Conservation (phyloP, 768 basidiomycete genomes). For the Leccinum subgranulosum region DNA sequence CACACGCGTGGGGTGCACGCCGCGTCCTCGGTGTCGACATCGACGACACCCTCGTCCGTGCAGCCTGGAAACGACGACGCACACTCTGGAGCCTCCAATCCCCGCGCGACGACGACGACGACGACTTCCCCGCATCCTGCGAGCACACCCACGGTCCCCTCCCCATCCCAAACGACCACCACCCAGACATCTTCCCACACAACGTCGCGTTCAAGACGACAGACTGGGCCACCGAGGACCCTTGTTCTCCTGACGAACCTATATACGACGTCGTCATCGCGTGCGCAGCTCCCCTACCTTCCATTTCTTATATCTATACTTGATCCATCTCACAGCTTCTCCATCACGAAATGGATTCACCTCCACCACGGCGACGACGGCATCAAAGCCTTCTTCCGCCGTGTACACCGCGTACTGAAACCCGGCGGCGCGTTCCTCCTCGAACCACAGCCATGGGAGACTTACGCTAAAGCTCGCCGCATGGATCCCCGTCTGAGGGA, state of each 20-base stretch:
- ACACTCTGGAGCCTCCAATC: conserved; percentile 68
- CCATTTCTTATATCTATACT: not conserved
- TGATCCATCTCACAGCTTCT: conserved; percentile 41
- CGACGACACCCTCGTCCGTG: conserved; percentile 68
- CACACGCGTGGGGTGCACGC: conserved; percentile 59
- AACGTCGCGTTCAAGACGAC: conserved; percentile 71
- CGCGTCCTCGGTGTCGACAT: conserved; percentile 84
- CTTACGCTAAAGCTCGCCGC: conserved; percentile 74
- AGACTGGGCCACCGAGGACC: conserved; percentile 65
- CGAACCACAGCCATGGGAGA: conserved; percentile 84
- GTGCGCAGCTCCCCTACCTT: conserved; percentile 41
- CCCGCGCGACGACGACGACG: conserved; percentile 13
- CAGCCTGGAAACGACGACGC: conserved; percentile 71
- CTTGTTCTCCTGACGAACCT: conserved; percentile 53
- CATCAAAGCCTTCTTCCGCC: conserved; percentile 62
- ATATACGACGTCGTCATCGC: conserved; percentile 78
- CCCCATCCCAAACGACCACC: conserved; percentile 48
- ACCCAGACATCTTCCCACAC: conserved; percentile 60
- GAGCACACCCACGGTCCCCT: conserved; percentile 74
- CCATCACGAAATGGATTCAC: conserved; percentile 91
- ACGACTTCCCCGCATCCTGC: conserved; percentile 77
- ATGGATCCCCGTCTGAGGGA: conserved; percentile 64
- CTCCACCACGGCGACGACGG: conserved; percentile 77
- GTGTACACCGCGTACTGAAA: conserved; percentile 54
- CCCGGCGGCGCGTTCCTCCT: conserved; percentile 68